Conservation (phyloP, 768 basidiomycete species). For the Boletus reticulatus region DNA sequence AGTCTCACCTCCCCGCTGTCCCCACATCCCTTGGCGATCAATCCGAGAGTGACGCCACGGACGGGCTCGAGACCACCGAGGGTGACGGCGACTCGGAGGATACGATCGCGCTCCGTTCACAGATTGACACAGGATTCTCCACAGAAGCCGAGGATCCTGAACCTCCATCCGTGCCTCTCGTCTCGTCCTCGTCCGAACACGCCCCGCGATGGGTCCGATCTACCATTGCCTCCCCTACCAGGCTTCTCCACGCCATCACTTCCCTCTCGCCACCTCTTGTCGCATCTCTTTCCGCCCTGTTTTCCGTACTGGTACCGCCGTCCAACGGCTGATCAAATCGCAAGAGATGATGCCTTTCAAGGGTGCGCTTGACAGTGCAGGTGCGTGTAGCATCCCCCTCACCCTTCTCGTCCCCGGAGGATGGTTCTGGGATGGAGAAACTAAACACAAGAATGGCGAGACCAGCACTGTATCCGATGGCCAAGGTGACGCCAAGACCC, state of each 20-base stretch:
- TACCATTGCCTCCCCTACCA: not conserved
- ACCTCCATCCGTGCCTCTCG: not conserved
- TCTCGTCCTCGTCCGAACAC: not conserved
- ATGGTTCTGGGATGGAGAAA: constrained; percentile 68
- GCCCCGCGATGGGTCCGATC: constrained; percentile 6
- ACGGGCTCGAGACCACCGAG: constrained; percentile 15
- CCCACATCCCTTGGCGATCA: constrained; percentile 24
- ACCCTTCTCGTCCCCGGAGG: constrained; percentile 92
- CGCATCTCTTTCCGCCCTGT: constrained; percentile 69
- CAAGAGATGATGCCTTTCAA: constrained; percentile 62
- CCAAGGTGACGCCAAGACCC: not conserved
- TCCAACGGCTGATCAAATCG: constrained; percentile 61
- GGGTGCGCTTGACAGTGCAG: constrained; percentile 63
- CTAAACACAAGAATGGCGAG: not conserved
- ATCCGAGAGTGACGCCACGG: constrained; percentile 21
- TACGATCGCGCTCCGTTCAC: constrained; percentile 11
- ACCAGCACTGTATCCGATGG: not conserved
- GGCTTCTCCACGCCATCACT: constrained; percentile 12
- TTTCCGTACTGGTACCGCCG: constrained; percentile 75
- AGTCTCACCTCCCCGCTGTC: constrained; percentile 20
- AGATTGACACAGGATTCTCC: constrained; percentile 9
- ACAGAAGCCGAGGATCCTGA: constrained; percentile 14
- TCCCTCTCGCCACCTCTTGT: constrained; percentile 92
- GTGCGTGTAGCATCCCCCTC: constrained; percentile 81
- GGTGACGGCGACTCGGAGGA: constrained; percentile 18